Conservation (phyloP, 805 yeast genomes). For the Starmera dryadoides region DNA sequence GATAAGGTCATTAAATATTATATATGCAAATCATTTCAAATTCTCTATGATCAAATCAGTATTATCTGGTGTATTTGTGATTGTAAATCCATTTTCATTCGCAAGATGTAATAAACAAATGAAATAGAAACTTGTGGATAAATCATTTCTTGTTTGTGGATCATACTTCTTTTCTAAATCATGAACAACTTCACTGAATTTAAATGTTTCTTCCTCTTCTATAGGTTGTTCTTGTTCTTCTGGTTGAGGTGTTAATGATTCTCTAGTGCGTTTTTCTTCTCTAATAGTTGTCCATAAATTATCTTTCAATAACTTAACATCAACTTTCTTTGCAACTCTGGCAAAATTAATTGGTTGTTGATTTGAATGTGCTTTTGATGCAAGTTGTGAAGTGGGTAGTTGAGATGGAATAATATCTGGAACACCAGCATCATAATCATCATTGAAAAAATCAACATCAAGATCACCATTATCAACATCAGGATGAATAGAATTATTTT, state of each 20-base stretch:
- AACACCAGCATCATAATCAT: conserved; percentile 22
- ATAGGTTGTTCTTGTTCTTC: neutral
- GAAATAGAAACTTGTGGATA: conserved; percentile 81
- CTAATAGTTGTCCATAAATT: conserved; percentile 65
- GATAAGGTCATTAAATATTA: no score
- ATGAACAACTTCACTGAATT: conserved; percentile 40
- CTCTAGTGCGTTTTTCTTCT: conserved; percentile 5
- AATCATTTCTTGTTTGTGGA: conserved; percentile 48
- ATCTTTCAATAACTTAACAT: conserved; percentile 66
- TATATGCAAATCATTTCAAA: no score
- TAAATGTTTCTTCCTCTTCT: neutral
- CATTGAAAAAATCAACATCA: conserved; percentile 24
- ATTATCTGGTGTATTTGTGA: conserved; percentile 31
- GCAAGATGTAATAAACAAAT: conserved; percentile 81
- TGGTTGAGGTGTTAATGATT: neutral
- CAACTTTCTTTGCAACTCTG: conserved; percentile 71
- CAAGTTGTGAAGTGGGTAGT: conserved; percentile 15
- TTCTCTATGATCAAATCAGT: neutral
- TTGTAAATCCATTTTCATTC: conserved; percentile 69
- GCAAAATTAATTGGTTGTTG: conserved; percentile 48
- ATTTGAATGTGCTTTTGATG: conserved; percentile 13
- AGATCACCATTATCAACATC: conserved; percentile 20
- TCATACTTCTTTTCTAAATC: conserved; percentile 47
- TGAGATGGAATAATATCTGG: conserved; percentile 16
- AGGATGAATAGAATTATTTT: conserved; percentile 29